Evolutionary conservation across 352 stramenopile genomes (phyloP).

Genomic region (Phytopythium chamaehyphon): DNA sequence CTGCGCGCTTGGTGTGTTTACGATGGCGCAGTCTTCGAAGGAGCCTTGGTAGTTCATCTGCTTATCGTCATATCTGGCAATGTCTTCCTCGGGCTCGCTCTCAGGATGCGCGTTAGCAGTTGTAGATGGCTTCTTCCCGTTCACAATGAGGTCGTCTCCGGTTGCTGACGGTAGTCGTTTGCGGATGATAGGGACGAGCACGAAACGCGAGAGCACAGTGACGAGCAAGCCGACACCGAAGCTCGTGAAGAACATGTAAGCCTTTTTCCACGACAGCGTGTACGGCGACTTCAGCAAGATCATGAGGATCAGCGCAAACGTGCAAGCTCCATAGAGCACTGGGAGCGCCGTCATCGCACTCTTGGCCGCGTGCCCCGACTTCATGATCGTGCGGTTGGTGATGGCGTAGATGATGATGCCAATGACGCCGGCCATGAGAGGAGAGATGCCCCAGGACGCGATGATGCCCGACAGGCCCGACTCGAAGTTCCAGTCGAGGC

Average conservation of each 20-base stretch:
- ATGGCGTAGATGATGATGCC: constrained; percentile 48
- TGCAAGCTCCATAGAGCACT: constrained; percentile 21
- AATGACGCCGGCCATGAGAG: constrained; percentile 43
- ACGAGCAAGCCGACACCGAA: constrained; percentile 1
- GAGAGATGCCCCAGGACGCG: constrained; percentile 64
- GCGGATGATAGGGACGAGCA: constrained; percentile 23
- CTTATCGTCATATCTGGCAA: neutral
- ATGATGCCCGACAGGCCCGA: constrained; percentile 48
- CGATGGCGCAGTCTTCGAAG: constrained; percentile 3
- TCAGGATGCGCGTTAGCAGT: neutral
- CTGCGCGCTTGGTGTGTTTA: constrained; percentile 13
- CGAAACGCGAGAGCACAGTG: constrained; percentile 4
- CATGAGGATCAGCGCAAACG: constrained; percentile 34
- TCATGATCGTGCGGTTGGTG: constrained; percentile 39
- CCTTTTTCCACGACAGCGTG: constrained; percentile 6
- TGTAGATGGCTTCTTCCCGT: neutral
- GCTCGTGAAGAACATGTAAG: constrained; percentile 7
- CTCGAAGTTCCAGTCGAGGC: constrained; percentile 26
- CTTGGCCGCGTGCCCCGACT: constrained; percentile 12
- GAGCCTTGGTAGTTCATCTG: neutral
- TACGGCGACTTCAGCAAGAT: constrained; percentile 20
- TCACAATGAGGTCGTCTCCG: constrained; percentile 7
- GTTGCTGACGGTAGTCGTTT: constrained; percentile 17
- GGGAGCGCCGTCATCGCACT: constrained; percentile 34
- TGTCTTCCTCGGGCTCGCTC: constrained; percentile 4